These are phyloP conservation scores for Termitomyces titanicus DNA, from an alignment of 768 basidiomycete genomes.

Conservation along the genomic window DNA sequence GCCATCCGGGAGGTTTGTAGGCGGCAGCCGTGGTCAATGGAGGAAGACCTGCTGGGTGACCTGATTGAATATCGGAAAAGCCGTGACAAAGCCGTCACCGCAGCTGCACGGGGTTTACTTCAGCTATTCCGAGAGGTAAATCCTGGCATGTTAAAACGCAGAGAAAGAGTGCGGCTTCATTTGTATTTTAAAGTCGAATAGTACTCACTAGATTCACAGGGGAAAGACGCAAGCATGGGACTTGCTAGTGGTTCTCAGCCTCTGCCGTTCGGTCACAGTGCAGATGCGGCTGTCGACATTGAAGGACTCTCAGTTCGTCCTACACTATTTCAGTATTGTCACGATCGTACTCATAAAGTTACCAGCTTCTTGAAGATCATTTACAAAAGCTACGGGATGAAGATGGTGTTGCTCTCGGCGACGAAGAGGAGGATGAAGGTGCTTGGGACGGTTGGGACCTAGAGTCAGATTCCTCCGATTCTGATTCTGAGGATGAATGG, in stretches of 20 bases:
- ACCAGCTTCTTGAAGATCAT: slow-evolving; percentile 85
- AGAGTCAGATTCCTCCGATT: slow-evolving; percentile 62
- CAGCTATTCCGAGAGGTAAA: slow-evolving; percentile 96
- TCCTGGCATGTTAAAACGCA: slow-evolving; percentile 83
- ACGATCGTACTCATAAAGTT: background rate
- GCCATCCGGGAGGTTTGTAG: slow-evolving; percentile 92
- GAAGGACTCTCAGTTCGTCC: slow-evolving; percentile 81
- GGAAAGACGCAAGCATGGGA: slow-evolving; percentile 87
- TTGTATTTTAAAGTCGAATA: background rate
- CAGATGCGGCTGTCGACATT: slow-evolving; percentile 76
- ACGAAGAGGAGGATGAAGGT: slow-evolving; percentile 56
- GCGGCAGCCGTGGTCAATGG: slow-evolving; percentile 96
- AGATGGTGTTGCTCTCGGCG: slow-evolving; percentile 42
- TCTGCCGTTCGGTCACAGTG: slow-evolving; percentile 78
- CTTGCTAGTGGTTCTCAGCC: slow-evolving; percentile 59
- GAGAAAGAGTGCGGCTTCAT: slow-evolving; percentile 65
- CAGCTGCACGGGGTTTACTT: slow-evolving; percentile 84
- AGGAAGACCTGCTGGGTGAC: slow-evolving; percentile 89
- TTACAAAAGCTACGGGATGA: slow-evolving; percentile 68
- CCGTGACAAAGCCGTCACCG: slow-evolving; percentile 87
- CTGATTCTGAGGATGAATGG: slow-evolving; percentile 73
- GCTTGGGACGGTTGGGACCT: slow-evolving; percentile 92
- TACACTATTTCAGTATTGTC: background rate
- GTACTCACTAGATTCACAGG: slow-evolving; percentile 39
- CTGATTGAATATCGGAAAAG: slow-evolving; percentile 94